Base-by-base conservation (phyloP, 805 yeast species). In the Ogataea salicorniae region DNA sequence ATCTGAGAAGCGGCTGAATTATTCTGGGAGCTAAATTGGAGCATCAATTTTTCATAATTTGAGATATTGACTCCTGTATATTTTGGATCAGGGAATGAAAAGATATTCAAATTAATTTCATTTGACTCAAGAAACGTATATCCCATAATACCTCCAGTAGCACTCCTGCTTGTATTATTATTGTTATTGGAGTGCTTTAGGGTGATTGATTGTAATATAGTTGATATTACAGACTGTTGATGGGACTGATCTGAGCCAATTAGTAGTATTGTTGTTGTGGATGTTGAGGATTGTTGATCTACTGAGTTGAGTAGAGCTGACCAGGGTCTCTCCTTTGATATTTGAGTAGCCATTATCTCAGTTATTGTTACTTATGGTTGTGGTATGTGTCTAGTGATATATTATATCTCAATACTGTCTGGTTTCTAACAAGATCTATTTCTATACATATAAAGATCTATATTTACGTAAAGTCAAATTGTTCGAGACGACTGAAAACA, bases 101-200 rank as follows among this genome's bases (percentile, higher is more conserved):
- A 45, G 16, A 55, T 39, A 23, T 41, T 35, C 1, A 53, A 39
- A 15, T 47, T 44, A 36, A 39, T 34, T 26, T 46, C 52, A 15
- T 33, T 45, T 23, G 29, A n/a, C 5, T 46, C 39, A 6, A 51
- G 9, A 34, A 40, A 47, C 17, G 44, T 41, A 31, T 50, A 53
- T 3, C 56, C 58, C 37, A 46, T 46, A n/a, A 52, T 36, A 11
- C 47, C 36, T 13, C 43, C 37, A 14, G 42, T 46, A 13, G 26
- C 16, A 35, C 34, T 16, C 35, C 37, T 22, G 17, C 26, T n/a
- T 29, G 36, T 13, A 29, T 13, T 22, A 38, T 29, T 15, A 16
- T 34, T 6, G 42, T 34, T 42, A 20, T 39, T 22, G 18, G 11
- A 26, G 13, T 9, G 2, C 2, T 26, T 26, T 9, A 26, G 11